A percentile compares a stretch with the other conserved stretches of the same genome.
phyloP scores from a whole-genome alignment of 208 protist species.

The Leishmania tarentolae region DNA sequence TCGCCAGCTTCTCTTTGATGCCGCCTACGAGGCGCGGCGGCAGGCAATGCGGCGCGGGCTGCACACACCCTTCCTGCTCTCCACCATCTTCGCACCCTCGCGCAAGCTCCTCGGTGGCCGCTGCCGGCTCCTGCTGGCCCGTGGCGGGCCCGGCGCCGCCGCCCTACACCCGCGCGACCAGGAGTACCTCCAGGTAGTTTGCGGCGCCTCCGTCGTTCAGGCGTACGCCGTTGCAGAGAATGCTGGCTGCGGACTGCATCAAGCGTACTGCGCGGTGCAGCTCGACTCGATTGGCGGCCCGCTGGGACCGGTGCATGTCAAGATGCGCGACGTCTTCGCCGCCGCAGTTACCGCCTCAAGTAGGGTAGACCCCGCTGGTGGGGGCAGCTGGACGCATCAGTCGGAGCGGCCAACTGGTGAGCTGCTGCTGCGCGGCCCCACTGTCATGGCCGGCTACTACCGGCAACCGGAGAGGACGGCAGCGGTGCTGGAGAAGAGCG shows the following conservation, averaged over 20 bases:
- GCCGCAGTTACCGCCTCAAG: background rate
- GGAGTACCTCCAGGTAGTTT: slow-evolving; percentile 76
- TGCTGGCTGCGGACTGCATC: slow-evolving; percentile 42
- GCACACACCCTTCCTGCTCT: slow-evolving; percentile 80
- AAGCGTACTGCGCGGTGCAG: slow-evolving; percentile 32
- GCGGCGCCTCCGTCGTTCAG: slow-evolving; percentile 59
- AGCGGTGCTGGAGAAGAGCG: slow-evolving; percentile 48
- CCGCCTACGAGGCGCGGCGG: slow-evolving; percentile 53
- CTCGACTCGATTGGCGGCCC: slow-evolving; percentile 49
- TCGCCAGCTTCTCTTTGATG: slow-evolving; percentile 63
- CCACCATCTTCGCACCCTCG: slow-evolving; percentile 76
- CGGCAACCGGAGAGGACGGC: slow-evolving; percentile 68
- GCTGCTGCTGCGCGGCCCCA: slow-evolving; percentile 67
- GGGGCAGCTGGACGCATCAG: slow-evolving; percentile 33
- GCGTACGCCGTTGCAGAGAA: slow-evolving; percentile 56
- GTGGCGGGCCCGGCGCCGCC: slow-evolving; percentile 20
- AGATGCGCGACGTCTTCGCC: slow-evolving; percentile 75
- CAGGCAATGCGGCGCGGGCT: slow-evolving; percentile 55
- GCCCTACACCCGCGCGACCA: slow-evolving; percentile 54
- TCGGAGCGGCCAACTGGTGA: slow-evolving; percentile 54
- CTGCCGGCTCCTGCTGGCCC: slow-evolving; percentile 50
- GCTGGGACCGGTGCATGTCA: slow-evolving; percentile 71
- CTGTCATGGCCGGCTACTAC: slow-evolving; percentile 84
- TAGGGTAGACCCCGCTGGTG: background rate
- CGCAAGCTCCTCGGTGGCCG: slow-evolving; percentile 73